These are phyloP conservation scores for Zygosaccharomyces pseudobailii DNA, from an alignment of 1,139 yeast genomes.

Conservation along the genomic window DNA sequence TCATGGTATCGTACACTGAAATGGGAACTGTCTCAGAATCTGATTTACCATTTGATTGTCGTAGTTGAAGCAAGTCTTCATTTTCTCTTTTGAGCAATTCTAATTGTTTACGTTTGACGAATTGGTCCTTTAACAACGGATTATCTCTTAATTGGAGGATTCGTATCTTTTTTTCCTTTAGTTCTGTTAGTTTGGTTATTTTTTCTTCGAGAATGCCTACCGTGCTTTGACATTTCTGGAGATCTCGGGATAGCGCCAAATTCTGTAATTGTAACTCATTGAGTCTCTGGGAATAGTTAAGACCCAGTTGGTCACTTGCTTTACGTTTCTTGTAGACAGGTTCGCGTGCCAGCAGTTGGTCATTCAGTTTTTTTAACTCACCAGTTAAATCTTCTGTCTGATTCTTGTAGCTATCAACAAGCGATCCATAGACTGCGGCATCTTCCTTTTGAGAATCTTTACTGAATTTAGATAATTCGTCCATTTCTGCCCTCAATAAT, in stretches of 20 bases:
- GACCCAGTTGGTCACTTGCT: slow-evolving; percentile 27
- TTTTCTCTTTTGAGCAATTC: slow-evolving; percentile 57
- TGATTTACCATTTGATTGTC: slow-evolving; percentile 11
- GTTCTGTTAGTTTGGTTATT: slow-evolving; percentile 33
- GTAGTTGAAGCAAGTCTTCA: slow-evolving; percentile 41
- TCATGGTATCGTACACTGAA: slow-evolving; percentile 61
- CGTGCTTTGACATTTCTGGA: slow-evolving; percentile 39
- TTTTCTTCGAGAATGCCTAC: slow-evolving; percentile 37
- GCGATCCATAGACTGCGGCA: slow-evolving; percentile 37
- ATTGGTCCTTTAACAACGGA: slow-evolving; percentile 64
- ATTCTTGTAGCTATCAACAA: slow-evolving; percentile 55
- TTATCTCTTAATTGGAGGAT: slow-evolving; percentile 63
- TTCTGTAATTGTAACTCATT: slow-evolving; percentile 42
- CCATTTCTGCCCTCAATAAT: slow-evolving; percentile 50
- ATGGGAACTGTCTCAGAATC: slow-evolving; percentile 46
- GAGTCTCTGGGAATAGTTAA: slow-evolving; percentile 37
- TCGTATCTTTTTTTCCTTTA: slow-evolving; percentile 42
- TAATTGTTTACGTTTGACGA: slow-evolving; percentile 52
- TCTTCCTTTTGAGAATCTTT: slow-evolving; percentile 17
- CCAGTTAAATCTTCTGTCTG: slow-evolving; percentile 47
- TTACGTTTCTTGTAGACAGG: slow-evolving; percentile 31
- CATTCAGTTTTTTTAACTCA: slow-evolving; percentile 34
- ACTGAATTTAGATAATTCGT: slow-evolving; percentile 27
- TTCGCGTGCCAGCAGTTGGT: slow-evolving; percentile 29
- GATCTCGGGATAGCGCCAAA: slow-evolving; percentile 38